Conservation (phyloP, 1,139 yeast genomes). For the Debaryomycetaceae sp. region DNA sequence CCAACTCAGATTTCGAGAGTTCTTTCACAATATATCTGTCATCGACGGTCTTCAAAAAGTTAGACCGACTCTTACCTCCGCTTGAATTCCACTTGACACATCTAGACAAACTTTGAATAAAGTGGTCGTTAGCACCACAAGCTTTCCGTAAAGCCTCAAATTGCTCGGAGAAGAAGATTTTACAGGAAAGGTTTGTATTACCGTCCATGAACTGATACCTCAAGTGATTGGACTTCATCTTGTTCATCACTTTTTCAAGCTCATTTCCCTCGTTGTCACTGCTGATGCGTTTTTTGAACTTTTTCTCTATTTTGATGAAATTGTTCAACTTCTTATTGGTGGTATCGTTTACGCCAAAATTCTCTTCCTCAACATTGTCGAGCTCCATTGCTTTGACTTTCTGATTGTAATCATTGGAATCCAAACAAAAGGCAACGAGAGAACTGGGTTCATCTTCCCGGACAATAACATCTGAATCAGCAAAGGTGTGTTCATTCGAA, state of each 20-base stretch:
- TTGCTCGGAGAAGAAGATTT: constrained; percentile 92
- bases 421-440: constrained; percentile 85
- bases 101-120: constrained; percentile 84
- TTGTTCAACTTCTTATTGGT: constrained; percentile 35
- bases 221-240: constrained; percentile 83
- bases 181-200: constrained; percentile 78
- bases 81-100: constrained; percentile 94
- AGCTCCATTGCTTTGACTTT: constrained; percentile 48
- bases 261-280: constrained; percentile 20
- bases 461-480: constrained; percentile 90
- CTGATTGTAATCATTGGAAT: constrained; percentile 75
- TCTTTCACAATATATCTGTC: constrained; percentile 89
- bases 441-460: constrained; percentile 98
- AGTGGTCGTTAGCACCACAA: constrained; percentile 75
- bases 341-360: constrained; percentile 17
- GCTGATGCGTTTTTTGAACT: constrained; percentile 34
- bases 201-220: constrained; percentile 91
- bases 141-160: constrained; percentile 89
- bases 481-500: constrained; percentile 84
- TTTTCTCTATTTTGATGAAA: constrained; percentile 43
- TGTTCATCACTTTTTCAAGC: constrained; percentile 70
- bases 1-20: constrained; percentile 81
- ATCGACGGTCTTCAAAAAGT: constrained; percentile 87
- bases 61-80: constrained; percentile 97
- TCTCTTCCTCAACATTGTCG: constrained; percentile 9